Base-by-base conservation (phyloP, 2,329 filamentous ascomycete genomes). In the Xylariaceae sp. region DNA sequence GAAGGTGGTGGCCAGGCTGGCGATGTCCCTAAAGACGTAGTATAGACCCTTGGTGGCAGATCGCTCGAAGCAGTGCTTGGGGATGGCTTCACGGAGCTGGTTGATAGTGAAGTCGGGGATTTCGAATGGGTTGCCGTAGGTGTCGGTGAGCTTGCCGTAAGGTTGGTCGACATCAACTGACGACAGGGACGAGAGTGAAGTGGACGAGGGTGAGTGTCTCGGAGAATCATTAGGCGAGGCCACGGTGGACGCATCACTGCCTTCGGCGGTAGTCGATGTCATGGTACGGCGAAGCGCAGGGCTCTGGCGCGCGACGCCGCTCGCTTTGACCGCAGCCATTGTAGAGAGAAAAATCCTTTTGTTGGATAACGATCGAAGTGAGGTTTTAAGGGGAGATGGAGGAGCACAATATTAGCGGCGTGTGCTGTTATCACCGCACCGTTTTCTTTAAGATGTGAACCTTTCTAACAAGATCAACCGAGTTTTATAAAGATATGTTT, bases 51-150 rank as follows among this genome's bases (percentile, higher is more conserved):
- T 82, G 55, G 81, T 66, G 50, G 80, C 87, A 37, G 88, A 95
- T 50, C 93, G 86, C 75, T 96, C 78, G 69, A 86, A 97, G 80
- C 93, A 98, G 78, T 96, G 93, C 71, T 91, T 89, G 55, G 93
- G 93, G 58, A 98, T 98, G 66, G 93, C 93, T 72, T 95, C 87
- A 63, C 89, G 85, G 65, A 98, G 92, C 65, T 98, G 82, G 77
- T 95, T 95, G 79, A 98, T 95, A 65, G 90, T 95, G 76, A 86
- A 98, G 71, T 97, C 85, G 57, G 93, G 93, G 46, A 95, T 78
- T 68, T 88, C 77, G 75, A 98, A 98, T 63, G 90, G 80, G 70
- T 97, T 95, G 70, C 93, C 93, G 67, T 95, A 93, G 11, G 89
- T 92, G 72, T 98, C 91, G 54, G 93, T 62, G 57, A 98, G 80